Conservation (phyloP, 1,284 basidiomycete species). For the Sporisorium iseilematis-ciliati region DNA sequence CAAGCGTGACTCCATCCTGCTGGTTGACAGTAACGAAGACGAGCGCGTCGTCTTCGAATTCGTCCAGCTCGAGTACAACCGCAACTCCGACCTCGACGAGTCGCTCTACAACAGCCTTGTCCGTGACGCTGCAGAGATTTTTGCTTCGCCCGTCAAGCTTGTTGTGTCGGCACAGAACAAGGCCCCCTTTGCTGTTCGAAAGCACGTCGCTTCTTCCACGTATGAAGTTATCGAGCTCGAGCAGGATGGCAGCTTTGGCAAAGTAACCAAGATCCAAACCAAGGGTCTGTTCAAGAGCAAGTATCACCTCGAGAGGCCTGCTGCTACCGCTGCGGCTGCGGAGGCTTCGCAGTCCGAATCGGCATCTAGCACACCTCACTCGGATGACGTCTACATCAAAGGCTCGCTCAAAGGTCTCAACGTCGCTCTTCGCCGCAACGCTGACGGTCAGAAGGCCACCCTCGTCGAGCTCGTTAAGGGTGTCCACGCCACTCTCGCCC, state of each 20-base stretch:
- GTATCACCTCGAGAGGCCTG: slow-evolving; percentile 33
- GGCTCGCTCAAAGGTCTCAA: slow-evolving; percentile 44
- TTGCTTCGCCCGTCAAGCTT: slow-evolving; percentile 33
- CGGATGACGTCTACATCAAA: slow-evolving; percentile 43
- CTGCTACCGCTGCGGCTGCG: not conserved
- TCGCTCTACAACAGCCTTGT: slow-evolving; percentile 37
- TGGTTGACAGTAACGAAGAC: slow-evolving; percentile 22
- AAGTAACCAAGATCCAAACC: slow-evolving; percentile 43
- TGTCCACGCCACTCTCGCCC: slow-evolving; percentile 36
- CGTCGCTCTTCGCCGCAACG: slow-evolving; percentile 29
- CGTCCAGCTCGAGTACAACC: slow-evolving; percentile 34
- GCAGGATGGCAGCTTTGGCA: slow-evolving; percentile 30
- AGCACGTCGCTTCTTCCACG: slow-evolving; percentile 47
- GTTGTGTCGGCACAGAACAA: slow-evolving; percentile 22
- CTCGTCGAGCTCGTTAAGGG: slow-evolving; percentile 45
- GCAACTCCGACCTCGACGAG: slow-evolving; percentile 18
- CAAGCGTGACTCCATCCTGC: slow-evolving; percentile 35
- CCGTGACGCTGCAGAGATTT: slow-evolving; percentile 20
- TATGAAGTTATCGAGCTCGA: slow-evolving; percentile 47
- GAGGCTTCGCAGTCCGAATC: not conserved
- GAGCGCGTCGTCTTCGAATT: slow-evolving; percentile 39
- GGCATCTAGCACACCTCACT: slow-evolving; percentile 8
- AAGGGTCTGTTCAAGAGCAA: slow-evolving; percentile 53
- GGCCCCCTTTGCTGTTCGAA: slow-evolving; percentile 36
- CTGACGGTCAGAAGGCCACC: slow-evolving; percentile 34